Evolutionary conservation across 176 grass and related monocot species (phyloP), one percentile per base, ranked within the genome.

Genomic region (Poa annua): DNA sequence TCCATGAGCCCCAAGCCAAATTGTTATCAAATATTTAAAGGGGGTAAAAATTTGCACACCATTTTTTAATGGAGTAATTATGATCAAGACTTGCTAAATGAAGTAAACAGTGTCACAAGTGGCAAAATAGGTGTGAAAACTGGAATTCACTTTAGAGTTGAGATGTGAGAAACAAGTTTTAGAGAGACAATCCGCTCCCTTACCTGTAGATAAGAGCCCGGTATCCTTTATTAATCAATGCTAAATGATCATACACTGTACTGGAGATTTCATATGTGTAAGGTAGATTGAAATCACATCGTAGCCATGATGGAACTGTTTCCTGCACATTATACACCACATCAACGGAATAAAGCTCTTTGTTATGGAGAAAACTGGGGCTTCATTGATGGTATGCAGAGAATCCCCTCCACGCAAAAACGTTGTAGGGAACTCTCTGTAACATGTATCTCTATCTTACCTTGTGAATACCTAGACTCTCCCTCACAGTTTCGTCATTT

Each of bases 161-260:
- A 63, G 60, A 63, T 3, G 6, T 16, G 29, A 32, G 26, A 64
- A 34, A 64, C 25, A 14, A 15, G 13, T 48, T 4, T 19, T 4
- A 50, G 70, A 14, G 15, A 22, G 11, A 50, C 4, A 11, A 22
- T 11, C 26, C 12, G 9, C 26, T 11, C 22, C 7, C 71, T 56
- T 64, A 89, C 92, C 86, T 94, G 71, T 91, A 94, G 10, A 89
- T 71, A 8, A 94, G 35, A 39, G 80, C 80, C 34, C 66, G 80
- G 22, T 91, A 91, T 22, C 89, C 92, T 38, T 24, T 81, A 6
- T 19, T 79, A 8, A 73, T 73, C 10, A 95, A 32, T n/a, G 72
- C 66, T 5, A 29, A 52, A 81, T 95, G 92, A 81, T 86, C 83
- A 14, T 42, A 26, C 9, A 92, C 19, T 15, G 60, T 39, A 84